Evolutionary conservation across 306 rosid genomes (phyloP).

Genomic region (Comarum palustre): DNA sequence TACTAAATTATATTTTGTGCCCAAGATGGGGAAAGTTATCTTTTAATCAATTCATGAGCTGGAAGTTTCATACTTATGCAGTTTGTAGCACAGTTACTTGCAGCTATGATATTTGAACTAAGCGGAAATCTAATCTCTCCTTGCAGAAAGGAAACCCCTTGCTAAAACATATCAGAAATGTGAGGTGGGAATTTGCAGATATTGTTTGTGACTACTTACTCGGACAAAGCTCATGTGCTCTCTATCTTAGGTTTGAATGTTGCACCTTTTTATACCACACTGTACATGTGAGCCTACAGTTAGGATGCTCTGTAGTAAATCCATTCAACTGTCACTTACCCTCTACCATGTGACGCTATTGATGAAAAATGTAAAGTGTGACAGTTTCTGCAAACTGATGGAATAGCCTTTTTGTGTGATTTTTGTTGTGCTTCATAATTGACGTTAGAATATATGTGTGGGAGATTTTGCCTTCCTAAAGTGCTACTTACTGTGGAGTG

Average conservation of each 20-base stretch:
- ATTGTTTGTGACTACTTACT: slow-evolving; percentile 82
- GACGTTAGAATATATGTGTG: not conserved
- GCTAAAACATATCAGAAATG: slow-evolving; percentile 92
- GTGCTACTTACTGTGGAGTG: not conserved
- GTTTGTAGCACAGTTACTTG: not conserved
- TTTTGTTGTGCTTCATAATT: not conserved
- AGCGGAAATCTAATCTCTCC: not conserved
- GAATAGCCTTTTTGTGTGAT: not conserved
- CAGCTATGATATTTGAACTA: not conserved
- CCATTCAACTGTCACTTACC: not conserved
- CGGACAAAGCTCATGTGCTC: slow-evolving; percentile 87
- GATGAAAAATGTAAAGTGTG: not conserved
- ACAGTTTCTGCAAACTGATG: not conserved
- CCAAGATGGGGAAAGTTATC: not conserved
- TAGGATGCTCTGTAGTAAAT: not conserved
- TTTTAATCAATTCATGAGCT: not conserved
- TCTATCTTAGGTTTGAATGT: slow-evolving; percentile 72
- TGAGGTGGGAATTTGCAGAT: slow-evolving; percentile 91
- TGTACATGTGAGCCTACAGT: not conserved
- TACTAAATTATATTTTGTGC: not conserved
- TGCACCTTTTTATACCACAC: not conserved
- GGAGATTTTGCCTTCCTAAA: not conserved
- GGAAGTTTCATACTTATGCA: not conserved
- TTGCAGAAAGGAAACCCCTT: slow-evolving; percentile 87
- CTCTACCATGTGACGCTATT: not conserved